phyloP scores from a whole-genome alignment of 441 rosid genomes.

The Lepidium campestre region DNA sequence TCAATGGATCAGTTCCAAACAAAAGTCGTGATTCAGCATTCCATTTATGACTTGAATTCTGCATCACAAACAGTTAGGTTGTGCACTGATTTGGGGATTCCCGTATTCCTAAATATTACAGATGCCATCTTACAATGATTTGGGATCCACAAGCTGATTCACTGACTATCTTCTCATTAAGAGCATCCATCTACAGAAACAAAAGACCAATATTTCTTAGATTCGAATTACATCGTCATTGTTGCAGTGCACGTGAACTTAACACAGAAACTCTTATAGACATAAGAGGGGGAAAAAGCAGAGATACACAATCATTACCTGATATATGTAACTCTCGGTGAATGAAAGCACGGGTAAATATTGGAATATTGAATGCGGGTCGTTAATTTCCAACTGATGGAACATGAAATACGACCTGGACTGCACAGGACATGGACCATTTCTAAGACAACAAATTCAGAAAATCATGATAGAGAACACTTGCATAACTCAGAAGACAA shows the following conservation, averaged over 20 bases:
- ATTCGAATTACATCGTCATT: neutral
- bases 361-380: conserved; percentile 51
- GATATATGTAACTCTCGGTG: conserved; percentile 78
- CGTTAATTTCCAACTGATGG: conserved; percentile 58
- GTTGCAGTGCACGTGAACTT: neutral
- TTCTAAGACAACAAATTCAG: neutral
- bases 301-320: conserved; percentile 37
- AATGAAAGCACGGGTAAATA: conserved; percentile 71
- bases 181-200: conserved; percentile 61
- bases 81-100: conserved; percentile 12
- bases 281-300: neutral
- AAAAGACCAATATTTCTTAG: neutral
- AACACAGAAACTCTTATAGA: neutral
- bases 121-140: conserved; percentile 22
- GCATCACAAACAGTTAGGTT: conserved; percentile 28
- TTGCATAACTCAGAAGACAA: neutral
- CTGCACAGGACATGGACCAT: conserved; percentile 32
- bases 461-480: neutral
- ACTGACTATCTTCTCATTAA: conserved; percentile 63
- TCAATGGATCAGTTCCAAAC: conserved; percentile 48
- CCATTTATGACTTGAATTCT: conserved; percentile 30
- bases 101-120: neutral
- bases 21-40: conserved; percentile 23
- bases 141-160: conserved; percentile 27
- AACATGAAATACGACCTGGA: conserved; percentile 96